Conservation (phyloP, 78 protist genomes). For the Dictyostelium discoideum region dicty_2.7 NC_007088.5:6963001-6963500, state of each 20-base stretch:
- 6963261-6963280: conserved; percentile 57
- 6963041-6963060: background rate
- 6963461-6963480: conserved; percentile 76
- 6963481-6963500: conserved; percentile 34
- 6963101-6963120: no score
- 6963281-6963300: background rate
- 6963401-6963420: conserved; percentile 68
- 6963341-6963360: conserved; percentile 19
- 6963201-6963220: conserved; percentile 89
- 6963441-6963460: conserved; percentile 20
- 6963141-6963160: no score
- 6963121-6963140: no score
- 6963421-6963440: conserved; percentile 36
- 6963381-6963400: conserved; percentile 54
- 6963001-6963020: conserved; percentile 55
- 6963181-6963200: conserved; percentile 79
- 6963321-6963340: conserved; percentile 36
- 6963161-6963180: conserved; percentile 30
- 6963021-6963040: background rate
- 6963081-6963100: no score
- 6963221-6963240: conserved; percentile 96
- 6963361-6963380: conserved; percentile 10
- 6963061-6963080: no score
- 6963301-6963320: conserved; percentile 15
- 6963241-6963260: conserved; percentile 90